Percentiles rank a stretch among this genome's conserved stretches.
phyloP scores from a whole-genome alignment of 306 rosid genomes.

The Trichosanthes cucumerina region DNA sequence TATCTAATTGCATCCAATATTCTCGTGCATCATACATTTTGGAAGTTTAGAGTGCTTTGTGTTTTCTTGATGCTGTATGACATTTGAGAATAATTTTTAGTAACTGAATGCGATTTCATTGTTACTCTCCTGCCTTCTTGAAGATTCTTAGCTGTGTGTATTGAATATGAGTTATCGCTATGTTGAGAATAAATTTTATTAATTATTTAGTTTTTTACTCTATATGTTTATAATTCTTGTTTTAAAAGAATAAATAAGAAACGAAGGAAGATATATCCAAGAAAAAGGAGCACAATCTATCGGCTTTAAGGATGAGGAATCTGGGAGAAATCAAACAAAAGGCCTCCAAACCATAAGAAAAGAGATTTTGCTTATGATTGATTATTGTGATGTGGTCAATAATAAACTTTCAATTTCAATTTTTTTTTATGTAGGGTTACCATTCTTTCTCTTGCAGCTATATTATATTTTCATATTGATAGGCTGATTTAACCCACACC shows the following conservation, averaged over 20 bases:
- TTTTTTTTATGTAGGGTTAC: neutral
- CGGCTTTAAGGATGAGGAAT: neutral
- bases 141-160: neutral
- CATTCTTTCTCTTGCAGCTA: neutral
- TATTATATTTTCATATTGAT: neutral
- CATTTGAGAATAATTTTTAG: neutral
- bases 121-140: neutral
- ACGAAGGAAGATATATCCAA: neutral
- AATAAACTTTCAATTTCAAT: neutral
- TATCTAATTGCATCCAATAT: neutral
- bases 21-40: neutral
- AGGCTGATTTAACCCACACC: neutral
- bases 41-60: neutral
- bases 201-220: neutral
- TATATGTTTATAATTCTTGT: neutral
- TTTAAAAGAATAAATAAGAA: neutral
- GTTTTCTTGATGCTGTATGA: neutral
- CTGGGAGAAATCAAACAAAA: neutral
- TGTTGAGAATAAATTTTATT: neutral
- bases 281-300: neutral
- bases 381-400: constrained; percentile 1
- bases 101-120: neutral
- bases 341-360: neutral
- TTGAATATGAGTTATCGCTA: neutral
- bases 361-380: neutral